Percentiles rank a stretch among this genome's conserved stretches.
Evolutionary conservation across 2,329 filamentous ascomycete species (phyloP).

Genomic region (Achaetomium macrosporum): DNA sequence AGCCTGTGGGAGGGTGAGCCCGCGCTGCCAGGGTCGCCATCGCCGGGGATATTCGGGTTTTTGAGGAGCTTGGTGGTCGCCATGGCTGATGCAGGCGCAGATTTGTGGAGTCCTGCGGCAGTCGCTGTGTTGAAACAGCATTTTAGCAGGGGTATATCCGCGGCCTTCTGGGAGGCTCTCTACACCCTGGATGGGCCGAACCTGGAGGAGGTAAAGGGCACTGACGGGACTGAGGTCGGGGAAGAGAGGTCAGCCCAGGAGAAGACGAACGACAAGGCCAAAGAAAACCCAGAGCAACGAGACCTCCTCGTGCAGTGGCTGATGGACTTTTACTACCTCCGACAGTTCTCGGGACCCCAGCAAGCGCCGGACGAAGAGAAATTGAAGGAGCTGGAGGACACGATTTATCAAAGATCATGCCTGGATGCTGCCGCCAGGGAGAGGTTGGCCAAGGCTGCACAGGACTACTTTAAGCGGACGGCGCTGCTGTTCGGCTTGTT

Average conservation of each 20-base stretch:
- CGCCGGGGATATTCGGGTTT: conserved; percentile 66
- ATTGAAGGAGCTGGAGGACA: conserved; percentile 42
- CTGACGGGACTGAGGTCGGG: conserved; percentile 13
- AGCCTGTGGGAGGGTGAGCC: conserved; percentile 77
- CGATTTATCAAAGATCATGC: conserved; percentile 40
- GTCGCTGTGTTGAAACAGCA: conserved; percentile 57
- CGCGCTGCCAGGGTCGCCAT: conserved; percentile 70
- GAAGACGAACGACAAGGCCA: conserved; percentile 4
- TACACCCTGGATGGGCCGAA: conserved; percentile 14
- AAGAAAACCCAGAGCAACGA: conserved; percentile 26
- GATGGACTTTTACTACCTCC: conserved; percentile 52
- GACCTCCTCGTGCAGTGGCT: conserved; percentile 56
- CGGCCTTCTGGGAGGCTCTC: conserved; percentile 42
- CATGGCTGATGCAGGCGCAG: conserved; percentile 67
- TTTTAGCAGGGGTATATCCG: conserved; percentile 46
- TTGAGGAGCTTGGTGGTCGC: conserved; percentile 56
- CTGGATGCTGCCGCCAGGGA: conserved; percentile 44
- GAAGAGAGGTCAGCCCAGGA: conserved; percentile 15
- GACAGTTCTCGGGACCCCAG: conserved; percentile 29
- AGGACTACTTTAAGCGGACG: conserved; percentile 79
- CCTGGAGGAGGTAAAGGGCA: conserved; percentile 12
- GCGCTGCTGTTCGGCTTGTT: conserved; percentile 76
- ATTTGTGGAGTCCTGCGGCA: conserved; percentile 73
- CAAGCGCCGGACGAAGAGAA: conserved; percentile 33
- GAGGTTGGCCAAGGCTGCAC: conserved; percentile 56